Conservation (phyloP, 2,329 filamentous ascomycete species). For the Pestalotiopsis sp. region DNA sequence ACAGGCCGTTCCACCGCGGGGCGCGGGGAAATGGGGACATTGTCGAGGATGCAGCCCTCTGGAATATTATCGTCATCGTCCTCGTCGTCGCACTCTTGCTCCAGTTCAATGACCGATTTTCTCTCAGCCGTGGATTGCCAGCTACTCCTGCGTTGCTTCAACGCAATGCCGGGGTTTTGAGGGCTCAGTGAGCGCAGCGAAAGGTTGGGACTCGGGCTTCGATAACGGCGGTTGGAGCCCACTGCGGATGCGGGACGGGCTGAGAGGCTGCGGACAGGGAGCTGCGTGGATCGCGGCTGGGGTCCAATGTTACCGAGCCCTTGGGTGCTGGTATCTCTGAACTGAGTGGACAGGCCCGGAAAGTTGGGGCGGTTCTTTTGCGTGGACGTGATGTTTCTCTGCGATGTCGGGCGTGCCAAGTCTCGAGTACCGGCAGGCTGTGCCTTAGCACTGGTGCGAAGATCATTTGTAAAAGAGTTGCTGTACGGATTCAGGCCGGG, state of each 20-base stretch:
- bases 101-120: slow-evolving; percentile 70
- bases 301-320: slow-evolving; percentile 31
- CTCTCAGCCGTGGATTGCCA: slow-evolving; percentile 68
- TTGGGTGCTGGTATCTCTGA: slow-evolving; percentile 45
- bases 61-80: slow-evolving; percentile 75
- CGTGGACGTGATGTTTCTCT: slow-evolving; percentile 31
- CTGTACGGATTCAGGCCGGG: slow-evolving; percentile 49
- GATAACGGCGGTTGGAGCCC: slow-evolving; percentile 38
- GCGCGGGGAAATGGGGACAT: slow-evolving; percentile 79
- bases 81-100: slow-evolving; percentile 69
- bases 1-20: slow-evolving; percentile 55
- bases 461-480: slow-evolving; percentile 43
- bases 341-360: slow-evolving; percentile 45
- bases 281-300: slow-evolving; percentile 29
- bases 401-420: slow-evolving; percentile 27
- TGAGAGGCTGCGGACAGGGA: slow-evolving; percentile 34
- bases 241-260: slow-evolving; percentile 41
- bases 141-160: slow-evolving; percentile 58
- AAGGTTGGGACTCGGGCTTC: slow-evolving; percentile 53
- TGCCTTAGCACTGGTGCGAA: slow-evolving; percentile 34
- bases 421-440: slow-evolving; percentile 27
- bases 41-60: slow-evolving; percentile 76
- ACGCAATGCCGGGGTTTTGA: slow-evolving; percentile 38
- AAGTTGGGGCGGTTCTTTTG: slow-evolving; percentile 41
- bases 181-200: slow-evolving; percentile 39